Evolutionary conservation across 148 eudicot genomes (phyloP), one percentile per base, ranked within the genome.

Genomic region (Agrostemma githago): DNA sequence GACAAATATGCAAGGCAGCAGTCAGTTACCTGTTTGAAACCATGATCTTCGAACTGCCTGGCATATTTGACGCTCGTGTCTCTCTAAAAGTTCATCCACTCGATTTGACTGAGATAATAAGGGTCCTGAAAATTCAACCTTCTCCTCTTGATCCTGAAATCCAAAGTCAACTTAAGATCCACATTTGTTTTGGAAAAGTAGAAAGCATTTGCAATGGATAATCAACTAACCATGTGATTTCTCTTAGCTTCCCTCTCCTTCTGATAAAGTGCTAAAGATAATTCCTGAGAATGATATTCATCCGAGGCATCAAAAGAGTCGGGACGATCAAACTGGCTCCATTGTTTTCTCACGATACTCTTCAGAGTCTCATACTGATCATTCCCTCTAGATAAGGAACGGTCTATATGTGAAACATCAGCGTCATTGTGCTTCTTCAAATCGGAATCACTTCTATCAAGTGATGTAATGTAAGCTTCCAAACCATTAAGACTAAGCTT

Each of bases 81-180:
- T 85, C 82, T 92, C 89, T 78, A 94, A 74, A 68, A 94, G 96
- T 74, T 94, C 97, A 64, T 94, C 97, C n/a, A 94, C 81, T 70
- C 82, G 83, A 34, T 86, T 82, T 15, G 97, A 76, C 71, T 94
- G 96, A 70, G 96, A 79, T 72, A 92, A 58, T 73, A 94, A 78
- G 3, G 98, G 98, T 56, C 98, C 98, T 3, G 98, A 94, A 79
- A 89, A 94, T 81, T 94, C 97, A 48, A 94, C 95, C 82, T 85
- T 85, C 72, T 87, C 97, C 63, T 78, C 92, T 74, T 82, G 85
- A 79, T 84, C 93, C 86, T 89, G 84, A 78, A 81, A 86, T 64
- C 66, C 60, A 82, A 65, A 20, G 54, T 59, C 34, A 69, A 70
- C 54, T 20, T 37, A 11, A 41, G 54, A 62, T 8, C 6, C 58